Conservation (phyloP, 306 rosid genomes). For the Delonix regia region DNA sequence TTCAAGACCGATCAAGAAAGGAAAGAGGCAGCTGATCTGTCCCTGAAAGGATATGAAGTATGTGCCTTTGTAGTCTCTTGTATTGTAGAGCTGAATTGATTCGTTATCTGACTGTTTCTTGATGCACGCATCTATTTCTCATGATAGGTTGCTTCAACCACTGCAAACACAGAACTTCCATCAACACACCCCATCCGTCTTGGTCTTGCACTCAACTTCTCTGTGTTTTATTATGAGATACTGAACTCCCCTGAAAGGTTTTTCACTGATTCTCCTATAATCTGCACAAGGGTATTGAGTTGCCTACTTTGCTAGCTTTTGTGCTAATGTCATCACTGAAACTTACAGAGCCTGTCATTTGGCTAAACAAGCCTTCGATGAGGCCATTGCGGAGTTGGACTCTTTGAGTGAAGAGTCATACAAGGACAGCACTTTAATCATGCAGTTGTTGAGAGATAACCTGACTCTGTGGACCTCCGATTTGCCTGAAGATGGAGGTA, state of each 20-base stretch:
- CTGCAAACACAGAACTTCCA: constrained; percentile 90
- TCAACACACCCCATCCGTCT: constrained; percentile 98
- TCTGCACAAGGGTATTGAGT: constrained; percentile 12
- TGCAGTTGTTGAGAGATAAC: constrained; percentile 99
- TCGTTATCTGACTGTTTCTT: constrained; percentile 18
- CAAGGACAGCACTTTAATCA: constrained; percentile 97
- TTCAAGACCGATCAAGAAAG: constrained; percentile 73
- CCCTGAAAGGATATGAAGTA: constrained; percentile 84
- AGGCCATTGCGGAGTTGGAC: constrained; percentile 98
- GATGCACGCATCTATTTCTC: constrained; percentile 31
- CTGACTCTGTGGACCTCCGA: constrained; percentile 99
- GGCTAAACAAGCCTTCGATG: constrained; percentile 99
- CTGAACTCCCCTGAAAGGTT: constrained; percentile 98
- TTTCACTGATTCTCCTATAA: constrained; percentile 4
- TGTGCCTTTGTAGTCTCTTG: constrained; percentile 35
- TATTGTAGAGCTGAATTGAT: constrained; percentile 21
- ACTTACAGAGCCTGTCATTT: constrained; percentile 93
- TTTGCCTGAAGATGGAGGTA: constrained; percentile 99
- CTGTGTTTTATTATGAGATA: constrained; percentile 97
- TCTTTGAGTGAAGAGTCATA: constrained; percentile 98
- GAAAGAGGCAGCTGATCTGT: constrained; percentile 77
- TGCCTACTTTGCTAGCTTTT: constrained; percentile 23
- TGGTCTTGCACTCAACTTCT: constrained; percentile 97
- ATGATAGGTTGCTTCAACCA: constrained; percentile 79
- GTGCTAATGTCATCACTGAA: constrained; percentile 34